phyloP scores from a whole-genome alignment of 345 rosid genomes.

The Gossypium sturtianum region DNA sequence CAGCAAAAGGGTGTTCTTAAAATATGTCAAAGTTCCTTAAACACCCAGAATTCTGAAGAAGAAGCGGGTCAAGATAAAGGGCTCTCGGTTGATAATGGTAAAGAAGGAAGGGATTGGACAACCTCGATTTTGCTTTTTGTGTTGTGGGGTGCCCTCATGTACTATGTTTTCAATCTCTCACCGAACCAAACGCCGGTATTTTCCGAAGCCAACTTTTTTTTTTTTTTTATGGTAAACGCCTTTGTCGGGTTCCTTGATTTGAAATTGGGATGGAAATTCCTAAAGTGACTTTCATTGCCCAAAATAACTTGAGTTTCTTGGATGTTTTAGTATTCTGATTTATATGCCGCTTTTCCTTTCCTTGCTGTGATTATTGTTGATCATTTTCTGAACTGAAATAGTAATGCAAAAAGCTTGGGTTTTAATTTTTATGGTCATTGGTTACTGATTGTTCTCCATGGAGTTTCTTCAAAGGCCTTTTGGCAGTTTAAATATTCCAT shows the following conservation, averaged over 20 bases:
- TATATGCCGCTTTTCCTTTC: neutral
- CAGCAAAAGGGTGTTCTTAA: slow-evolving; percentile 25
- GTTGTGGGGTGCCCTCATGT: slow-evolving; percentile 67
- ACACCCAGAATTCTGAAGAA: slow-evolving; percentile 45
- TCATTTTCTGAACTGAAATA: neutral
- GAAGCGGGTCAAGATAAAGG: slow-evolving; percentile 23
- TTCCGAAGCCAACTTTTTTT: neutral
- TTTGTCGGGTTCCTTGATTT: neutral
- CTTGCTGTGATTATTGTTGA: neutral
- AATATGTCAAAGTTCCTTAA: slow-evolving; percentile 38
- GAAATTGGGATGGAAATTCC: neutral
- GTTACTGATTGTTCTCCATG: neutral
- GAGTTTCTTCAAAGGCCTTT: neutral
- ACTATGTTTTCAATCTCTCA: slow-evolving; percentile 65
- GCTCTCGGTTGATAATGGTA: slow-evolving; percentile 14
- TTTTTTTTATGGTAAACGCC: neutral
- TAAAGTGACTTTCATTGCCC: neutral
- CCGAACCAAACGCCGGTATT: slow-evolving; percentile 79
- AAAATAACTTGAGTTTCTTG: neutral
- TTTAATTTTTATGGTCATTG: neutral
- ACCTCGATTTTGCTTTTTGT: slow-evolving; percentile 62
- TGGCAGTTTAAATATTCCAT: neutral
- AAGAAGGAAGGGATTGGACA: slow-evolving; percentile 61
- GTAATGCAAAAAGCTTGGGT: neutral
- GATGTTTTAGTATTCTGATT: neutral